phyloP scores from a whole-genome alignment of 257 asterid genomes.

The Solanum ossicruentum region DNA sequence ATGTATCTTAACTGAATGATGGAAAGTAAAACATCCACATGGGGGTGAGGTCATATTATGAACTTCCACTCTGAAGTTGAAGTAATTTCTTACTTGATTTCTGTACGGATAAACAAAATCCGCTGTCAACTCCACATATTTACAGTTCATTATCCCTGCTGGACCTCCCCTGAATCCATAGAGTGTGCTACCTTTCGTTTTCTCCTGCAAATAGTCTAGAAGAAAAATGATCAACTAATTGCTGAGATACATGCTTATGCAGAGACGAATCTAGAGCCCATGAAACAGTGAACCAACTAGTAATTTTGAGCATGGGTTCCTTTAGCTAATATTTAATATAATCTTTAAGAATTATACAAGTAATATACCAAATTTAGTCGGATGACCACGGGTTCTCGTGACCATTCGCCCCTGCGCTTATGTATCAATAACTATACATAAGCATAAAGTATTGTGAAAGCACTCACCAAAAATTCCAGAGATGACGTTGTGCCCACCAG shows the following conservation, averaged over 20 bases:
- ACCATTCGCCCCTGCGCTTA: no score
- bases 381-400: no score
- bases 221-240: neutral
- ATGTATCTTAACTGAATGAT: neutral
- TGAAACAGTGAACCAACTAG: no score
- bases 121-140: slow-evolving; percentile 58
- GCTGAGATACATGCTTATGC: neutral
- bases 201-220: slow-evolving; percentile 85
- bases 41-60: neutral
- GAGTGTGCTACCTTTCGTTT: slow-evolving; percentile 67
- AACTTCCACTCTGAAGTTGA: neutral
- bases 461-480: slow-evolving; percentile 79
- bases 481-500: slow-evolving; percentile 98
- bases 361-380: no score
- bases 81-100: slow-evolving; percentile 58
- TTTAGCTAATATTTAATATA: no score
- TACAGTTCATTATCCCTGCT: slow-evolving; percentile 95
- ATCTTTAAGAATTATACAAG: no score
- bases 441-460: neutral
- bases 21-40: neutral
- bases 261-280: no score
- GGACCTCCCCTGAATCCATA: slow-evolving; percentile 98
- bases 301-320: no score
- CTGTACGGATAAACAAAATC: slow-evolving; percentile 87
- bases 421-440: neutral